Conservation (phyloP, 495 filamentous ascomycete genomes). For the Opeltia flavorubescens region DNA sequence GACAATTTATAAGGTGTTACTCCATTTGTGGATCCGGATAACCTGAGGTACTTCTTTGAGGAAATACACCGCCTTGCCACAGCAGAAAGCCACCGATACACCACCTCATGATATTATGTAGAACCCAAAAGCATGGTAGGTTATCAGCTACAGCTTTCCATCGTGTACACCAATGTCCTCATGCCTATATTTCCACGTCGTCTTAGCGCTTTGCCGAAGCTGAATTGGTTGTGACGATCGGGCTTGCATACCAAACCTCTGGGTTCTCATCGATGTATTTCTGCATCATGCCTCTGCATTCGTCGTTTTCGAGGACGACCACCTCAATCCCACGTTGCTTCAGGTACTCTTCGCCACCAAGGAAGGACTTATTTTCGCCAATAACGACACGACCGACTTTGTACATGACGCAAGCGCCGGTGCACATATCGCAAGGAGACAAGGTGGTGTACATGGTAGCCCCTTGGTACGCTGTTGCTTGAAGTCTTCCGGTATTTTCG, state of each 20-base stretch:
- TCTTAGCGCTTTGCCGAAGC: background rate
- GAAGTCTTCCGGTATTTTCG: constrained; percentile 63
- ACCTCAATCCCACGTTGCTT: constrained; percentile 60
- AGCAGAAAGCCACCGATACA: background rate
- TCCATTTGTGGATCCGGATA: constrained; percentile 81
- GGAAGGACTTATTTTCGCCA: constrained; percentile 69
- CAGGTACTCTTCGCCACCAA: constrained; percentile 65
- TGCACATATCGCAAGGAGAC: constrained; percentile 83
- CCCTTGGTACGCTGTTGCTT: constrained; percentile 54
- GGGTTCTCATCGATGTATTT: constrained; percentile 65
- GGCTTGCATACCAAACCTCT: constrained; percentile 50
- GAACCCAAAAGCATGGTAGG: background rate
- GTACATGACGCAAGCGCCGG: constrained; percentile 70
- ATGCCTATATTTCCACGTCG: constrained; percentile 35
- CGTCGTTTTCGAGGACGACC: constrained; percentile 50
- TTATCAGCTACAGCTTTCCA: background rate
- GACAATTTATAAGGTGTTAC: constrained; percentile 52
- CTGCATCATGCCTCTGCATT: constrained; percentile 62
- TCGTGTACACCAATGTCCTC: constrained; percentile 57
- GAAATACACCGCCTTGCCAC: constrained; percentile 57
- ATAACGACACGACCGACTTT: constrained; percentile 69
- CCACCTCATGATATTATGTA: background rate
- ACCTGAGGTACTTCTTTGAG: constrained; percentile 83
- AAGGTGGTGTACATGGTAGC: constrained; percentile 80
- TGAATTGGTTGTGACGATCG: constrained; percentile 4